Conservation (phyloP, 176 grass and related monocot species). For the Chrysopogon serrulatus region DNA sequence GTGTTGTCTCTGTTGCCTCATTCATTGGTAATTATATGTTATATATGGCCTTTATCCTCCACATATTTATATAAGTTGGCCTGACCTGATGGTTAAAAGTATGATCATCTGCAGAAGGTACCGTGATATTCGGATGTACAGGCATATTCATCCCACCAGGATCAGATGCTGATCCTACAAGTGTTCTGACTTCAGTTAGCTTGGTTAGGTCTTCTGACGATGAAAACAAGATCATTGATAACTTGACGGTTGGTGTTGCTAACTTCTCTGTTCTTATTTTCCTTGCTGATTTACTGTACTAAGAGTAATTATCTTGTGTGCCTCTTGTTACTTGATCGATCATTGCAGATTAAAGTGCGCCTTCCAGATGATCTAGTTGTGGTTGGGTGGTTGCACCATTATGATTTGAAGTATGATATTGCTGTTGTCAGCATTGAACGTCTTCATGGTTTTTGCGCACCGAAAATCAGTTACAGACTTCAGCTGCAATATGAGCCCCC, state of each 20-base stretch:
- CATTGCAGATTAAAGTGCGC: no score
- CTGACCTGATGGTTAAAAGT: not conserved
- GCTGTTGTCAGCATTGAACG: not conserved
- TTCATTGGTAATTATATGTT: not conserved
- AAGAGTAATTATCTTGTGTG: not conserved
- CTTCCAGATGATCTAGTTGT: no score
- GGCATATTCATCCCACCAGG: not conserved
- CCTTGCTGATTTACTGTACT: not conserved
- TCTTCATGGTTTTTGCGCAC: not conserved
- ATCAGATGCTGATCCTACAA: not conserved
- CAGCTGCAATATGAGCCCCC: not conserved
- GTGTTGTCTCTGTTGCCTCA: not conserved
- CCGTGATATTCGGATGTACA: not conserved
- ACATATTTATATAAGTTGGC: not conserved
- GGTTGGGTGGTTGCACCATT: not conserved
- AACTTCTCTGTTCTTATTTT: not conserved
- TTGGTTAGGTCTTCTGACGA: not conserved
- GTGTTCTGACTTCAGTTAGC: not conserved
- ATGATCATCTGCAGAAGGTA: not conserved
- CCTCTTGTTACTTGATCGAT: not conserved
- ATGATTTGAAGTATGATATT: not conserved
- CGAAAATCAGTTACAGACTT: not conserved
- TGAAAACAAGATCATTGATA: no score
- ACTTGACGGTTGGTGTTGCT: not conserved
- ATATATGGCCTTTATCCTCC: not conserved